Percentiles rank a stretch among this genome's conserved stretches.
Conservation (phyloP, 768 basidiomycete species). For the Hygrophorus pudorinus region DNA sequence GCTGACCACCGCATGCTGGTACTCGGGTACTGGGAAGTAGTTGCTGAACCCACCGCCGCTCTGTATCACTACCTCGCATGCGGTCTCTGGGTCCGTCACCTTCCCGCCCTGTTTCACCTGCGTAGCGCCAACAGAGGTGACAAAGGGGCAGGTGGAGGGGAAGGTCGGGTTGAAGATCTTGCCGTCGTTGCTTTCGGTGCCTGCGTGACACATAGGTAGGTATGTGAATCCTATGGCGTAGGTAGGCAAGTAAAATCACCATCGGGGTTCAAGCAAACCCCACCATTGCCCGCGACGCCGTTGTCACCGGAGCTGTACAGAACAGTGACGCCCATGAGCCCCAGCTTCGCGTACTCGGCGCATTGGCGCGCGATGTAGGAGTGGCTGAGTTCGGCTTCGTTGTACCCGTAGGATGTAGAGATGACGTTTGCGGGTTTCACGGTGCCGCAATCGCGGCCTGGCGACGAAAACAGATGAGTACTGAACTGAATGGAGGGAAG, state of each 20-base stretch:
- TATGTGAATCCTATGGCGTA: background rate
- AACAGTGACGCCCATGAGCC: conserved; percentile 49
- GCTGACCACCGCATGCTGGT: conserved; percentile 25
- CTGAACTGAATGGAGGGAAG: background rate
- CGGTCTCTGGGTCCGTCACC: conserved; percentile 22
- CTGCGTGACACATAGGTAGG: background rate
- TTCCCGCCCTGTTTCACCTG: conserved; percentile 23
- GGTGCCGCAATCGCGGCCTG: conserved; percentile 30
- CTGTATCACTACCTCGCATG: conserved; percentile 26
- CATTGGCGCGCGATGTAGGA: conserved; percentile 36
- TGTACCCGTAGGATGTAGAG: conserved; percentile 33
- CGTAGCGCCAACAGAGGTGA: conserved; percentile 35
- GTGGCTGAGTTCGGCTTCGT: conserved; percentile 29
- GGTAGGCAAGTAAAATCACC: conserved; percentile 17
- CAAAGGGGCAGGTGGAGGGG: conserved; percentile 23
- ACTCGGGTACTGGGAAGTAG: conserved; percentile 30
- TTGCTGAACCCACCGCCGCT: conserved; percentile 30
- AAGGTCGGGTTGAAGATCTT: conserved; percentile 27
- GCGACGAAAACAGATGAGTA: background rate
- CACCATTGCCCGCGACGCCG: conserved; percentile 37
- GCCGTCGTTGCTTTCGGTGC: conserved; percentile 4
- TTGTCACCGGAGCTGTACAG: conserved; percentile 51
- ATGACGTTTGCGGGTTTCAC: conserved; percentile 32
- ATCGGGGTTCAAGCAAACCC: conserved; percentile 31
- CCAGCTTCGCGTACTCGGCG: conserved; percentile 43